Conservation (phyloP, 306 rosid genomes). For the Malus domestica region DNA sequence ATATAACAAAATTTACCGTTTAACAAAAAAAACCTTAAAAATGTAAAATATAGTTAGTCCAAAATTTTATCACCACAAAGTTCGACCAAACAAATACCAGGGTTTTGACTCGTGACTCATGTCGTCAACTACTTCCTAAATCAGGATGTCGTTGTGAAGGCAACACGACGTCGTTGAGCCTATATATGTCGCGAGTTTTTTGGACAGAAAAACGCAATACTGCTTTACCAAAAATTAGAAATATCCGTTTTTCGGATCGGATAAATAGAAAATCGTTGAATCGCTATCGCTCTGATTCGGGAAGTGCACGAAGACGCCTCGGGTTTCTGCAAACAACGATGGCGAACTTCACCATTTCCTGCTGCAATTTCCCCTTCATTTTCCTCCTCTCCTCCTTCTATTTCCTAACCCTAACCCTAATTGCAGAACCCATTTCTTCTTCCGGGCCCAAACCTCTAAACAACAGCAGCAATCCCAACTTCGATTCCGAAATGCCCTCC, state of each 20-base stretch:
- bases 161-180: background rate
- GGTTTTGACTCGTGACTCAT: background rate
- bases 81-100: background rate
- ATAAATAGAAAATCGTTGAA: background rate
- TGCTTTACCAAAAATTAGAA: background rate
- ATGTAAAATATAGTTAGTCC: too few relatives aligned
- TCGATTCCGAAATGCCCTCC: conserved; percentile 41
- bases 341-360: conserved; percentile 23
- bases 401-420: conserved; percentile 20
- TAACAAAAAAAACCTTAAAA: too few relatives aligned
- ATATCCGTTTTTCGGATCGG: background rate
- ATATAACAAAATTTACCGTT: too few relatives aligned
- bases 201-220: background rate
- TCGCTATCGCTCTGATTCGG: conserved; percentile 4
- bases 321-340: conserved; percentile 15
- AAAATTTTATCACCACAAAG: too few relatives aligned
- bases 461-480: conserved; percentile 13
- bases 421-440: conserved; percentile 25
- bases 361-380: conserved; percentile 8
- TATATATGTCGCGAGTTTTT: background rate
- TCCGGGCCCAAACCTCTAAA: conserved; percentile 7
- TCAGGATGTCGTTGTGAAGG: background rate
- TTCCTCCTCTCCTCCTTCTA: conserved; percentile 13
- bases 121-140: background rate
- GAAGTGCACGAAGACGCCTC: background rate